phyloP scores from a whole-genome alignment of 371 early-diverging fungal species.

The Actinomucor elegans region DNA sequence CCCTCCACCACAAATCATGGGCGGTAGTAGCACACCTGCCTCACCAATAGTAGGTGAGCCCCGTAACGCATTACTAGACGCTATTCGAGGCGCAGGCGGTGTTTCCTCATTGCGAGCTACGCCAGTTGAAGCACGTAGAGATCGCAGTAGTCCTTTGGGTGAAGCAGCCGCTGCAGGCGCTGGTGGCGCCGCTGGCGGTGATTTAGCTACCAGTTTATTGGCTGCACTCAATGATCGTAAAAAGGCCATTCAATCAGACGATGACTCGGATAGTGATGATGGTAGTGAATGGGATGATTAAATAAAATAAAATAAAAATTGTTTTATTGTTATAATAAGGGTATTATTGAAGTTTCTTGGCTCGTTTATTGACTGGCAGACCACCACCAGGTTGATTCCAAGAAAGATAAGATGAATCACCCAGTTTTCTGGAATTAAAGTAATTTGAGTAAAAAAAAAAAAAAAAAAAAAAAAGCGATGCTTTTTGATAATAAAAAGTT shows the following conservation, averaged over 20 bases:
- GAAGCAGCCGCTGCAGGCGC: constrained; percentile 8
- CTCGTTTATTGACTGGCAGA: constrained; percentile 25
- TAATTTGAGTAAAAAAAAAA: background rate
- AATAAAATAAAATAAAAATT: background rate
- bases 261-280: constrained; percentile 23
- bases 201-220: constrained; percentile 29
- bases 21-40: constrained; percentile 9
- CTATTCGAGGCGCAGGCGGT: constrained; percentile 47
- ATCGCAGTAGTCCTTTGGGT: constrained; percentile 31
- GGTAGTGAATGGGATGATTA: constrained; percentile 39
- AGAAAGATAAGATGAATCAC: constrained; percentile 40
- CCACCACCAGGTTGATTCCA: constrained; percentile 46
- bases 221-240: constrained; percentile 31
- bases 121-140: constrained; percentile 25
- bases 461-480: too few species aligned
- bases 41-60: constrained; percentile 13
- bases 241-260: constrained; percentile 30
- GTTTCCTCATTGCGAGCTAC: constrained; percentile 28
- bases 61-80: constrained; percentile 38
- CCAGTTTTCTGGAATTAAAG: constrained; percentile 41
- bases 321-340: constrained; percentile 1
- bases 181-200: constrained; percentile 12
- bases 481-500: background rate
- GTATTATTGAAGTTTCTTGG: too few species aligned
- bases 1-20: constrained; percentile 9